Conservation (phyloP, 306 rosid species). For the Cicer pinnatifidum region DNA sequence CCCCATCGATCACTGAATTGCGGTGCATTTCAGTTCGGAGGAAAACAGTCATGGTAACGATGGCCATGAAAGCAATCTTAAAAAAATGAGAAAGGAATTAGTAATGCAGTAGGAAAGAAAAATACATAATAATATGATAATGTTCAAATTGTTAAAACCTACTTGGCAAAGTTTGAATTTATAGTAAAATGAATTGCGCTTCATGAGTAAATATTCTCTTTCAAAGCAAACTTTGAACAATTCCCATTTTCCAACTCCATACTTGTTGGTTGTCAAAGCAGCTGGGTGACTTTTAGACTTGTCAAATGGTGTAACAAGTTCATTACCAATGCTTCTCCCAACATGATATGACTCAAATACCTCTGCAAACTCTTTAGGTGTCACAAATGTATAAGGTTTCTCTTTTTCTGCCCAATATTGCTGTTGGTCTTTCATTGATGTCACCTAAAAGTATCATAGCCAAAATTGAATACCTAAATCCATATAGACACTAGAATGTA, state of each 20-base stretch:
- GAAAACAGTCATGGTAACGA: constrained; percentile 62
- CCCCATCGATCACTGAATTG: constrained; percentile 51
- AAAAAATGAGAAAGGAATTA: background rate
- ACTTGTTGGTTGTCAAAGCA: constrained; percentile 48
- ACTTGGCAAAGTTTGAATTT: constrained; percentile 54
- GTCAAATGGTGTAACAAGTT: constrained; percentile 53
- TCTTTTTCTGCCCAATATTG: constrained; percentile 55
- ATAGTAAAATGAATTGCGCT: constrained; percentile 50
- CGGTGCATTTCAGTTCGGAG: constrained; percentile 71
- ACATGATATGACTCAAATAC: constrained; percentile 52
- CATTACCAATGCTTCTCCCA: constrained; percentile 44
- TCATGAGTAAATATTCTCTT: constrained; percentile 56
- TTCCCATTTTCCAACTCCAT: constrained; percentile 48
- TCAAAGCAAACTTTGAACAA: constrained; percentile 51
- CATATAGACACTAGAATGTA: background rate
- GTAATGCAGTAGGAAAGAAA: background rate
- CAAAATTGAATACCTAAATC: background rate
- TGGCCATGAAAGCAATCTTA: constrained; percentile 57
- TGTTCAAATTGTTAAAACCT: background rate
- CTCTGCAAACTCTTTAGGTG: constrained; percentile 51
- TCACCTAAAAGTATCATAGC: constrained; percentile 15
- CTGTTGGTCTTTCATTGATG: constrained; percentile 58
- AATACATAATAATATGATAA: background rate
- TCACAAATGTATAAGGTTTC: constrained; percentile 51
- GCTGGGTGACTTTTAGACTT: constrained; percentile 57